Conservation (phyloP, 768 basidiomycete genomes). For the Xerocomellus intermedius region DNA sequence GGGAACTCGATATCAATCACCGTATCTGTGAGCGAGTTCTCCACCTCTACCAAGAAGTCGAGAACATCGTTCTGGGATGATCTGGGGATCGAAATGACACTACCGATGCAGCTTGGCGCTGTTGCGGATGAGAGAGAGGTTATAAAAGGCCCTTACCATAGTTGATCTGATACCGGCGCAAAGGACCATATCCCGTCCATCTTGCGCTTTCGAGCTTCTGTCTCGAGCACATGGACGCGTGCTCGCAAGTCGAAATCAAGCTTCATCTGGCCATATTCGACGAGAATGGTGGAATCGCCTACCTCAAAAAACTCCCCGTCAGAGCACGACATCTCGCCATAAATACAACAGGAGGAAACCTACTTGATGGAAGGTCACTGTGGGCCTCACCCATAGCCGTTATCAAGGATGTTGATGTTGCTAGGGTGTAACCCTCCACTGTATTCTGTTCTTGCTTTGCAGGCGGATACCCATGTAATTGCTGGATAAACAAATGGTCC, state of each 20-base stretch:
- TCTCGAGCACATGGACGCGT: slow-evolving; percentile 56
- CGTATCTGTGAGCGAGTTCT: slow-evolving; percentile 40
- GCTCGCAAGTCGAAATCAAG: slow-evolving; percentile 55
- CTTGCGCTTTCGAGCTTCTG: slow-evolving; percentile 32
- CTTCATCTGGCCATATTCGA: slow-evolving; percentile 58
- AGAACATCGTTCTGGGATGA: slow-evolving; percentile 47
- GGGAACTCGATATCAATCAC: slow-evolving; percentile 44
- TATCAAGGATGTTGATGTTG: slow-evolving; percentile 69
- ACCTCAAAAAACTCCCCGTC: slow-evolving; percentile 38
- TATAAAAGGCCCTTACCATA: slow-evolving; percentile 40
- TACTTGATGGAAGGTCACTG: slow-evolving; percentile 56
- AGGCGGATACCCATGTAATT: slow-evolving; percentile 67
- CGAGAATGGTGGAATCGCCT: slow-evolving; percentile 60
- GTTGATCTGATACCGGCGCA: slow-evolving; percentile 54
- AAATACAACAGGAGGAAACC: neutral
- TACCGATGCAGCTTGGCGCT: slow-evolving; percentile 15
- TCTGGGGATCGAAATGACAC: slow-evolving; percentile 49
- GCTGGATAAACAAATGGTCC: slow-evolving; percentile 54
- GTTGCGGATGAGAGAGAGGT: neutral
- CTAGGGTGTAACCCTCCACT: slow-evolving; percentile 68
- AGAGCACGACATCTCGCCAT: neutral
- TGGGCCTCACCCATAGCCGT: slow-evolving; percentile 48
- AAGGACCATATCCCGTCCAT: slow-evolving; percentile 41
- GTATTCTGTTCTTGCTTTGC: slow-evolving; percentile 41
- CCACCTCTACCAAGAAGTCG: slow-evolving; percentile 37